Conservation (phyloP, 2,329 filamentous ascomycete genomes). For the Aspergillus sp. region DNA sequence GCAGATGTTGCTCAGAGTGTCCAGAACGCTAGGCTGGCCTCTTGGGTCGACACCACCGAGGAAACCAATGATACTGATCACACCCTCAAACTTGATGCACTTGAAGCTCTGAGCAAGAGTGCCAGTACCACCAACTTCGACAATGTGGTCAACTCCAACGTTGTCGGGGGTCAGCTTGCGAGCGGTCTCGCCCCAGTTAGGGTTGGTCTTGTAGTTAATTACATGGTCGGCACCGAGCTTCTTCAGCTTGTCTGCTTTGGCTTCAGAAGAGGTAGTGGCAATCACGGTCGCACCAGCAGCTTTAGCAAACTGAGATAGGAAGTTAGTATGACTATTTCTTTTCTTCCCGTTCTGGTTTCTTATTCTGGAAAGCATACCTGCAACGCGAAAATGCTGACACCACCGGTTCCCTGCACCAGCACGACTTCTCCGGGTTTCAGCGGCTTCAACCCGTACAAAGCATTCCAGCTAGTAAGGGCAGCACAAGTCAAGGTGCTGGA, state of each 20-base stretch:
- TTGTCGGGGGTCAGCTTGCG: slow-evolving; percentile 46
- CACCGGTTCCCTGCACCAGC: slow-evolving; percentile 58
- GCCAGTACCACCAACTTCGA: slow-evolving; percentile 63
- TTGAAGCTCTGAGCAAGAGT: slow-evolving; percentile 55
- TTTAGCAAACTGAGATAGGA: slow-evolving; percentile 37
- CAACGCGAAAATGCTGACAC: slow-evolving; percentile 54
- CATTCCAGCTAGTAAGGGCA: slow-evolving; percentile 62
- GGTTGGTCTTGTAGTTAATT: slow-evolving; percentile 57
- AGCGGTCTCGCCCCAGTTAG: slow-evolving; percentile 58
- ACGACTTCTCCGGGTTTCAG: slow-evolving; percentile 54
- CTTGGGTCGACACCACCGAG: slow-evolving; percentile 45
- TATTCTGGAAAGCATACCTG: slow-evolving; percentile 31
- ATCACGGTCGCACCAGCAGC: slow-evolving; percentile 52
- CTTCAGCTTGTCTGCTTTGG: slow-evolving; percentile 50
- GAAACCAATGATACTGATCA: slow-evolving; percentile 55
- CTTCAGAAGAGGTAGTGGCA: slow-evolving; percentile 54
- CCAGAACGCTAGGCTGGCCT: slow-evolving; percentile 49
- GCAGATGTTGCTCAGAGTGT: slow-evolving; percentile 47
- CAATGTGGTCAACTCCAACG: slow-evolving; percentile 56
- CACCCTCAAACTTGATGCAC: slow-evolving; percentile 51
- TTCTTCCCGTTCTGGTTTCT: too few species aligned
- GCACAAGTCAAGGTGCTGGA: slow-evolving; percentile 57
- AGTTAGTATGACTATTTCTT: too few species aligned
- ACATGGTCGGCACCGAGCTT: slow-evolving; percentile 54
- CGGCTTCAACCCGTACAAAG: slow-evolving; percentile 53